Base-by-base conservation (phyloP, 768 basidiomycete species). In the Neoboletus brunneissimus region DNA sequence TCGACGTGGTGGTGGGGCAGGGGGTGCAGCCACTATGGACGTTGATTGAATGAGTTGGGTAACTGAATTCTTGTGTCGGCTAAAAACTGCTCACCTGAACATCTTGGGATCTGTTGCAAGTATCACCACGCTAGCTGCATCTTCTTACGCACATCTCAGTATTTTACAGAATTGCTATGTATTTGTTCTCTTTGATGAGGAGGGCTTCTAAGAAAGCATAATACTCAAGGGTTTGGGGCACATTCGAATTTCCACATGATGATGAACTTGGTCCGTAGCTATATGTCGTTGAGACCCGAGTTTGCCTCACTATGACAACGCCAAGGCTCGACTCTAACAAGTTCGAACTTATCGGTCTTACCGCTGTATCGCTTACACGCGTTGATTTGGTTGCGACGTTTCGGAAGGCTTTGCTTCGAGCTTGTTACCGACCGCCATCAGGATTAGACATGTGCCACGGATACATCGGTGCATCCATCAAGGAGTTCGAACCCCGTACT, bases 91-190 rank as follows among this genome's bases (percentile, higher is more conserved):
- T 55, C 50, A 48, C 23, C 31, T 45, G 44, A 48, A 57, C 57
- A 34, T 13, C 42, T 55, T 55, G 52, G 60, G 60, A 56, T 56
- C 11, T 59, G 38, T 63, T 38, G 42, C 46, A 56, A 51, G 47
- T 47, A 53, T 68, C 54, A 53, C 37, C 58, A 51, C 60, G 20
- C 42, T 52, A 53, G 27, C 46, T 59, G 49, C 64, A 64, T 59
- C 48, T 46, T 48, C 25, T 43, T 56, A 53, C 59, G 32, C 64
- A 46, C 67, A 60, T 60, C 62, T 69, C 64, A 50, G 60, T 69
- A 67, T 37, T 44, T 58, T 64, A 69, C 67, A 60, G 29, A 65
- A 57, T 44, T 53, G 40, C n/a, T 56, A 55, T 67, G 63, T 67
- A 59, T 67, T 60, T 46, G 27, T 45, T 48, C 18, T 54, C 34